Evolutionary conservation across 2,329 filamentous ascomycete species (phyloP).

Genomic region (Fusarium sp.): DNA sequence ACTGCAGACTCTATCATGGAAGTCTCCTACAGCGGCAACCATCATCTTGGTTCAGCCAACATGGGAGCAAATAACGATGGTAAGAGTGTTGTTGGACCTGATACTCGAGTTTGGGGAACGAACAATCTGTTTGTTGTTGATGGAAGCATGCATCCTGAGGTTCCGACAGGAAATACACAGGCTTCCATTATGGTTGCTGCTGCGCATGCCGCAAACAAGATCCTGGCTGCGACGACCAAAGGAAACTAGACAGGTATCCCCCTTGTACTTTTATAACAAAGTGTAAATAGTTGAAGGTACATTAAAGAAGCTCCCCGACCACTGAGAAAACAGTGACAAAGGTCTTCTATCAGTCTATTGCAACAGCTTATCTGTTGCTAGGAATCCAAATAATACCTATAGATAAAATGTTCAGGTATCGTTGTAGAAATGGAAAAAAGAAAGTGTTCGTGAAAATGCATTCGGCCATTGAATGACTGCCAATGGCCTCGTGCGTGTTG

Average conservation of each 20-base stretch:
- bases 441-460: background rate
- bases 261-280: background rate
- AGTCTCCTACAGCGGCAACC: constrained; percentile 43
- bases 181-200: constrained; percentile 46
- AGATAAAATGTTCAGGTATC: background rate
- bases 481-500: constrained; percentile 11
- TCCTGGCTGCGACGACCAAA: constrained; percentile 17
- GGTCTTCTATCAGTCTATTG: background rate
- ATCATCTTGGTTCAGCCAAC: constrained; percentile 47
- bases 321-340: background rate
- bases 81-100: constrained; percentile 47
- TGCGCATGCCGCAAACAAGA: constrained; percentile 40
- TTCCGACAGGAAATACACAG: constrained; percentile 45
- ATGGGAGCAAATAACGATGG: constrained; percentile 49
- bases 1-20: constrained; percentile 43
- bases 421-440: background rate
- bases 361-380: too few species aligned
- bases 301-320: background rate
- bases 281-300: background rate
- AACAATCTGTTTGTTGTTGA: constrained; percentile 48
- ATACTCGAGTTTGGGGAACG: constrained; percentile 49
- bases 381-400: background rate
- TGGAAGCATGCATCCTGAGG: constrained; percentile 48
- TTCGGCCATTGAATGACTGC: background rate
- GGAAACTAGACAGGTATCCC: background rate